These are phyloP conservation scores for Talaromyces wortmannii DNA, from an alignment of 495 filamentous ascomycete species.

Conservation along the genomic window DNA sequence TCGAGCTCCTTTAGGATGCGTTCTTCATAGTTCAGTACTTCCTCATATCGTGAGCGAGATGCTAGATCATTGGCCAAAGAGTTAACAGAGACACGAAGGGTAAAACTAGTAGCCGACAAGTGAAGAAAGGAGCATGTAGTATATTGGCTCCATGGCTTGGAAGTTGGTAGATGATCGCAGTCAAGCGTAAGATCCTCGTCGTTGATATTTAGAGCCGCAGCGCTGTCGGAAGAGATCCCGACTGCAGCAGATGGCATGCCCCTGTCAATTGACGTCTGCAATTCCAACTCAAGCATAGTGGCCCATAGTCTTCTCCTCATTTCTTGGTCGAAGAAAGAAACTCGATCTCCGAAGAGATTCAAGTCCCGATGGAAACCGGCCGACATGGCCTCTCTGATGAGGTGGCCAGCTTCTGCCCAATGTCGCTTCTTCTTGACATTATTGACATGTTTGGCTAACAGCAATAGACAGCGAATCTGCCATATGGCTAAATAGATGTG, in stretches of 20 bases:
- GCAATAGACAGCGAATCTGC: slow-evolving; percentile 42
- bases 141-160: slow-evolving; percentile 8
- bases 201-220: slow-evolving; percentile 38
- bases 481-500: slow-evolving; percentile 36
- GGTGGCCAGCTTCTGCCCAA: slow-evolving; percentile 43
- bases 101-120: slow-evolving; percentile 14
- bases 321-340: slow-evolving; percentile 41
- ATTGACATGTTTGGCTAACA: slow-evolving; percentile 43
- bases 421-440: slow-evolving; percentile 41
- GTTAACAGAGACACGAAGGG: slow-evolving; percentile 16
- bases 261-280: slow-evolving; percentile 45
- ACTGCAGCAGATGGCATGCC: slow-evolving; percentile 47
- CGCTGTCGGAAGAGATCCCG: slow-evolving; percentile 41
- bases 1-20: slow-evolving; percentile 14
- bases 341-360: slow-evolving; percentile 23
- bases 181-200: slow-evolving; percentile 37
- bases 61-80: slow-evolving; percentile 20
- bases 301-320: slow-evolving; percentile 49
- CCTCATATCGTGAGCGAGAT: slow-evolving; percentile 14
- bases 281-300: slow-evolving; percentile 45
- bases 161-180: slow-evolving; percentile 4
- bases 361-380: slow-evolving; percentile 53
- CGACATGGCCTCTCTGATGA: slow-evolving; percentile 41
- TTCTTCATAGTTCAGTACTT: slow-evolving; percentile 19
- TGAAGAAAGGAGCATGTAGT: slow-evolving; percentile 16